Evolutionary conservation across 1,284 basidiomycete genomes (phyloP), one percentile per base, ranked within the genome.

Genomic region (Stygiomarasmius scandens): DNA sequence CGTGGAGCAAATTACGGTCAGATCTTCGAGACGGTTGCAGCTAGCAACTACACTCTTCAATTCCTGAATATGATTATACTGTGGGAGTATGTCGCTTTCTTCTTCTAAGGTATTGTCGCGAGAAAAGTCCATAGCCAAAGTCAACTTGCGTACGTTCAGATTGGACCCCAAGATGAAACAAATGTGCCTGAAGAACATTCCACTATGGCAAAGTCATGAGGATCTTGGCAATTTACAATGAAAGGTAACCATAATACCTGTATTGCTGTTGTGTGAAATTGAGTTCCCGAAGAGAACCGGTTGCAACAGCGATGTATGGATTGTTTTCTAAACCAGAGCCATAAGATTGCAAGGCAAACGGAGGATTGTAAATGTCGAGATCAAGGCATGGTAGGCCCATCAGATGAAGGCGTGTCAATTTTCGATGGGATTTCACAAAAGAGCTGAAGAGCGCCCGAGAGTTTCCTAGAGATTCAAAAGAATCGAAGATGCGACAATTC

Each of bases 401-500:
- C 9, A 54, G 14, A 5, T 23, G 19, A n/a, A 54, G 52, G 19
- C 29, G 25, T 19, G 24, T 46, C 19, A 54, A 10, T 29, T 43
- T 20, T 45, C 25, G 48, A 41, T 59, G 58, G 9, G 49, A 10
- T 2, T 14, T 12, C 11, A 59, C 52, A 49, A 55, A 59, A 6
- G 9, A 12, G 11, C 23, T 14, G 20, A 59, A 59, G 11, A 25
- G n/a, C 24, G 38, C 38, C 38, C 38, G 38, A 4, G 38, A 19
- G n/a, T n/a, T 4, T 16, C 16, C 38, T 6, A 41, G 6, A 19
- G 11, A 4, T 12, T 41, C 38, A 12, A 41, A 16, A 9, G 56
- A 58, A n/a, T 41, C 45, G 16, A 48, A 50, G 38, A 50, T 22
- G 24, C 58, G 61, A 22, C 79, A 72, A 57, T 80, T 75, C 1